Conservation (phyloP, 2,329 filamentous ascomycete species). For the Sporothrix pallida region DNA sequence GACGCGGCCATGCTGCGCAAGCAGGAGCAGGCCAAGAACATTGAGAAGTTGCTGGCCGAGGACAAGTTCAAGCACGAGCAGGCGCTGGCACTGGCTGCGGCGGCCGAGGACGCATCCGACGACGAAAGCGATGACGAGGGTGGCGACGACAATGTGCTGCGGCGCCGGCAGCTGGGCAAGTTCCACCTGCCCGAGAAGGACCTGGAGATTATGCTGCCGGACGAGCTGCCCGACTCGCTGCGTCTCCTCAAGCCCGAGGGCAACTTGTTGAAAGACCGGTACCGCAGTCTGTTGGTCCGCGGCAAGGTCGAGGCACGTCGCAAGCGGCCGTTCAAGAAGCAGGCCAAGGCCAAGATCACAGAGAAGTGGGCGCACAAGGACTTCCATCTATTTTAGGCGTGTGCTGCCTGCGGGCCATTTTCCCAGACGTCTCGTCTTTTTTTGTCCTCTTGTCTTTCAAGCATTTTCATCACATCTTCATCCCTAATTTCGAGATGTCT, state of each 20-base stretch:
- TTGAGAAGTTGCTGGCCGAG: constrained; percentile 74
- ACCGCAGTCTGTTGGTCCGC: constrained; percentile 83
- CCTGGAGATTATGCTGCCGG: constrained; percentile 78
- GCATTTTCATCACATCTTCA: no score
- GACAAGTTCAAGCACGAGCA: constrained; percentile 65
- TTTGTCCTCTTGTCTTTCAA: no score
- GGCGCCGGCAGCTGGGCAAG: constrained; percentile 76
- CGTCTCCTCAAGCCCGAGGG: constrained; percentile 89
- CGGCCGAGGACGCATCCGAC: constrained; percentile 53
- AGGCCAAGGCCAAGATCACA: constrained; percentile 78
- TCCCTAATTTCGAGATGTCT: background rate
- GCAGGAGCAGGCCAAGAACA: constrained; percentile 71
- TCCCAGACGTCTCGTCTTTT: no score
- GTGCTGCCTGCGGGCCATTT: no score
- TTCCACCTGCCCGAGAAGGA: constrained; percentile 76
- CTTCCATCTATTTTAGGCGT: constrained; percentile 62
- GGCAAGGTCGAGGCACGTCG: constrained; percentile 87
- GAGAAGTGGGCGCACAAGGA: constrained; percentile 99
- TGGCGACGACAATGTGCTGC: constrained; percentile 67
- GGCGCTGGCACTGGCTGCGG: constrained; percentile 51
- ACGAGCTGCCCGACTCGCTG: constrained; percentile 83
- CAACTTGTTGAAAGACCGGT: constrained; percentile 91
- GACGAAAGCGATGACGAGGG: constrained; percentile 61
- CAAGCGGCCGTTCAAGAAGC: constrained; percentile 79
- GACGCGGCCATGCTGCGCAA: constrained; percentile 76